Evolutionary conservation across 495 filamentous ascomycete genomes (phyloP).

Genomic region (Chaetomium fimeti): DNA sequence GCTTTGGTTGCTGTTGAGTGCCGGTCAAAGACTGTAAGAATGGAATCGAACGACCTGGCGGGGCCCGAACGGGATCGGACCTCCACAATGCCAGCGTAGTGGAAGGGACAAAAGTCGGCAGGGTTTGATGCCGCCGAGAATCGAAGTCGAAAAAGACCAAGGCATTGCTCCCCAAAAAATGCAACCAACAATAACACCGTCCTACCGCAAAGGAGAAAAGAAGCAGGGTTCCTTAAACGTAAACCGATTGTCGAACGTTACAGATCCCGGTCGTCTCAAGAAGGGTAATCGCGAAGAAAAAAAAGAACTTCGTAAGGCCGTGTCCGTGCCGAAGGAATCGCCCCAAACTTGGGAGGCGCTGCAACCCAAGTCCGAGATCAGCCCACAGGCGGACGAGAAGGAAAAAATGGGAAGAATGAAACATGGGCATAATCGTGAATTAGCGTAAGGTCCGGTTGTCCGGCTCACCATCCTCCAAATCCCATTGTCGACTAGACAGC

Average conservation of each 20-base stretch:
- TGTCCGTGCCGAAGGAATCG: constrained; percentile 5
- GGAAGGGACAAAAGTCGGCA: constrained; percentile 6
- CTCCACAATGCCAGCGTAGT: constrained; percentile 2
- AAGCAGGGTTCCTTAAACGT: constrained; percentile 17
- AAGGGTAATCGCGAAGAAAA: constrained; percentile 19
- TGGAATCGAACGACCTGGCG: constrained; percentile 19
- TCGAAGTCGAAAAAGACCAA: constrained; percentile 14
- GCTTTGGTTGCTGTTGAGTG: constrained; percentile 9
- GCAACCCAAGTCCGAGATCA: constrained; percentile 22
- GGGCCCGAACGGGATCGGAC: not conserved
- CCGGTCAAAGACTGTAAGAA: constrained; percentile 22
- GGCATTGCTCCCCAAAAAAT: constrained; percentile 21
- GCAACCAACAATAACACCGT: constrained; percentile 21
- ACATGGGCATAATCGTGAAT: constrained; percentile 41
- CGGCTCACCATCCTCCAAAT: constrained; percentile 12
- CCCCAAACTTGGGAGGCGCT: constrained; percentile 23
- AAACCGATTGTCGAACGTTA: constrained; percentile 14
- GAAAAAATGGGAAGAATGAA: constrained; percentile 19
- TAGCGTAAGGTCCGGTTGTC: constrained; percentile 34
- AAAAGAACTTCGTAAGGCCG: constrained; percentile 30
- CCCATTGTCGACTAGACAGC: constrained; percentile 21
- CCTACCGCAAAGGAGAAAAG: constrained; percentile 15
- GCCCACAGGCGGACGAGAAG: constrained; percentile 22
- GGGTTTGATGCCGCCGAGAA: constrained; percentile 9
- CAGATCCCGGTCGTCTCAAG: constrained; percentile 25